These are phyloP conservation scores for Leccinellum albellum DNA, from an alignment of 768 basidiomycete species.

Conservation along the genomic window DNA sequence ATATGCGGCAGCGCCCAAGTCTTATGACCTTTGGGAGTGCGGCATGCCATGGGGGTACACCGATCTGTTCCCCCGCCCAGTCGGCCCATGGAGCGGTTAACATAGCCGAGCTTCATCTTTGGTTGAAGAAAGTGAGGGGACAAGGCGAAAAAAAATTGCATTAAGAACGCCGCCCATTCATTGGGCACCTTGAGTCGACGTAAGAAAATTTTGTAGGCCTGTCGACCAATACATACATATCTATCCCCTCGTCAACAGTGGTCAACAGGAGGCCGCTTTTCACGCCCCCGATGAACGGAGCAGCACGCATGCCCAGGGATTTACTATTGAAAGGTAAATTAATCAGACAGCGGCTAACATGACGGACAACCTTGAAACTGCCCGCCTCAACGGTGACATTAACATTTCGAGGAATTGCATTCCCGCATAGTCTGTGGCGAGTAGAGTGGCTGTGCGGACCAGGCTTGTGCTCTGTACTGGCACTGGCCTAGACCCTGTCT, in stretches of 20 bases:
- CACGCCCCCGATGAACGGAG: slow-evolving; percentile 10
- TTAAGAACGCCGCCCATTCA: neutral
- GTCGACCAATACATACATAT: slow-evolving; percentile 21
- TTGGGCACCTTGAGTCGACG: slow-evolving; percentile 1
- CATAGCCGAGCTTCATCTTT: neutral
- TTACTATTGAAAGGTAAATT: slow-evolving; percentile 32
- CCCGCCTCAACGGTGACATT: slow-evolving; percentile 15
- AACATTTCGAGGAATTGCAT: slow-evolving; percentile 2
- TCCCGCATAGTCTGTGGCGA: neutral
- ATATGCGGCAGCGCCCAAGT: slow-evolving; percentile 3
- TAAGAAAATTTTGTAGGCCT: neutral
- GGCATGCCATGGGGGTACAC: slow-evolving; percentile 1
- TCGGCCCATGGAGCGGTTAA: neutral
- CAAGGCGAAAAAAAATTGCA: neutral
- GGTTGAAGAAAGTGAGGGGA: neutral
- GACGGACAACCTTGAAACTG: slow-evolving; percentile 6
- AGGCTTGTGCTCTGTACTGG: slow-evolving; percentile 12
- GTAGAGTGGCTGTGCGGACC: slow-evolving; percentile 5
- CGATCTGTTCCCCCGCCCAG: neutral
- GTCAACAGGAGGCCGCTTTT: slow-evolving; percentile 15
- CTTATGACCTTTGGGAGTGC: neutral
- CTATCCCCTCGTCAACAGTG: slow-evolving; percentile 18
- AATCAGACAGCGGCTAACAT: slow-evolving; percentile 19
- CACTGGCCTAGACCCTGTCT: slow-evolving; percentile 11
- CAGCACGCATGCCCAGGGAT: slow-evolving; percentile 1